Base-by-base conservation (phyloP, 768 basidiomycete species). In the Cyathus striatus region DNA sequence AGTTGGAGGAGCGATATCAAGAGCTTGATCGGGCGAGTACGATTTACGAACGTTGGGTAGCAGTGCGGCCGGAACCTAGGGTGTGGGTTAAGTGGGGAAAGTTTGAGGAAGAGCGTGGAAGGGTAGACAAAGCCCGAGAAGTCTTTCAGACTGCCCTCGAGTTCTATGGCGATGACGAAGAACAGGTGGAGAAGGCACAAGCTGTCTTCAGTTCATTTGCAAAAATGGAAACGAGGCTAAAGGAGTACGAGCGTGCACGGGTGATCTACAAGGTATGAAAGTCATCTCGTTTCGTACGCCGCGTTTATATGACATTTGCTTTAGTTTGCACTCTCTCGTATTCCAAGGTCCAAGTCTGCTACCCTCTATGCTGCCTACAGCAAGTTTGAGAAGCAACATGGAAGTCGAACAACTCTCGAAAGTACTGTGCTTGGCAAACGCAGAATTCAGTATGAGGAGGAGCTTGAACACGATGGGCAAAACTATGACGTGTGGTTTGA, bases 401-500 rank as follows among this genome's bases (percentile, higher is more conserved):
- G 96, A 10, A 84, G 87, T 6, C 82, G 90, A 5, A 75, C 79
- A 3, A 84, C 90, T 0, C 79, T 99, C 20, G 95, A 97, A 61
- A 78, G 81, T 30, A 99, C 96, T 5, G 95, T 99, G 0, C 76
- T 97, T 0, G 94, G 94, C 23, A 99, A 97, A 62, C 83, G 96
- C n/a, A 79, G 96, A 27, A 97, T 99, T 44, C 93, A 98, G 55
- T 98, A 99, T 56, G 96, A 99, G 59, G 96, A 99, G 49, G 96
- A 99, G 63, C 65, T 98, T 2, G 61, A 82, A 7, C 86, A 95
- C 44, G 92, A 98, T 49, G 84, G 90, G 1, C 81, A 86, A 33
- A 97, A 97, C 60, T 99, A 97, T 58, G 96, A 98, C 61, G 85
- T 87, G 0, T 99, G 96, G 96, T 97, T 99, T 57, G 96, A 98